Base-by-base conservation (phyloP, 192 early-diverging fungal species). In the Oehlia diaphana region DNA sequence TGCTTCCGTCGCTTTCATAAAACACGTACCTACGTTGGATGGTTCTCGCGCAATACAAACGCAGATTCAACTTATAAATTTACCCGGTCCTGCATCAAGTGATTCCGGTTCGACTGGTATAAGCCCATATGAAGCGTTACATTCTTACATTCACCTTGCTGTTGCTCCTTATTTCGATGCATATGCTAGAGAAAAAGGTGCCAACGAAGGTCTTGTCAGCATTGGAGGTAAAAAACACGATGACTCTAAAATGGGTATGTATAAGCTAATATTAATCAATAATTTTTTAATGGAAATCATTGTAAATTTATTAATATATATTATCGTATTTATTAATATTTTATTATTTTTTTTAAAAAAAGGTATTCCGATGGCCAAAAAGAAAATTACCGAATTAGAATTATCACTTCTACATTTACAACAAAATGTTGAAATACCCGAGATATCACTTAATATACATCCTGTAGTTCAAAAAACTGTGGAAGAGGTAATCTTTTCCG, bases 401-500 rank as follows among this genome's bases (percentile, higher is more conserved):
- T 92, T 99, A 44, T 94, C 95, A 16, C 89, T 99, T 33, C 82
- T 96, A 71, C 94, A 98, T 80, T 81, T 99, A 64, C 98, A 99
- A 87, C 97, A 99, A 80, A 98, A 99, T 81, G 94, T 98, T 62
- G 97, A 97, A 49, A 99, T 99, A 70, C 98, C 98, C 8, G 96
- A 98, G 13, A 92, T 95, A 31, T 85, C 86, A 2, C 90, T 99
- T 62, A 92, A 85, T 80, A 94, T 95, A 78, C 94, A 99, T 83
- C 96, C 95, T 23, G 86, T 92, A 3, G 92, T 99, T 72, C 86
- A 87, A 74, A 85, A 87, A 28, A 87, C 90, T 9, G 92, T 92
- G 6, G 90, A 90, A 31, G 86, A 90, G 82, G 88, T 28, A 21
- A 33, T 19, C 19, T 76, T 35, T 76, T 39, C 19, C 8, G 4